Base-by-base conservation (phyloP, 441 rosid species). In the Erodium moschatum region DNA sequence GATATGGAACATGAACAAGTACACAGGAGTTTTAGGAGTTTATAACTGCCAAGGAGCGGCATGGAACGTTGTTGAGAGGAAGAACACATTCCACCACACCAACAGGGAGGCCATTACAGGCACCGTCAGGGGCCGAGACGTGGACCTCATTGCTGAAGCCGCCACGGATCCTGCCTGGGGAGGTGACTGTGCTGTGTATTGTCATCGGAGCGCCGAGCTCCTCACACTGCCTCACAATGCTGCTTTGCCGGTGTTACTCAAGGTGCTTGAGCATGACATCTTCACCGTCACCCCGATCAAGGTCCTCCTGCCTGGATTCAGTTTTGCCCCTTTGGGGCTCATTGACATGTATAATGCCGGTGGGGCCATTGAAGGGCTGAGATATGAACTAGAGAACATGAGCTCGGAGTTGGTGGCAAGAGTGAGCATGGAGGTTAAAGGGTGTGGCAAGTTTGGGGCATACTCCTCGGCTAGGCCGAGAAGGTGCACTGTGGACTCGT, bases 31-130 rank as follows among this genome's bases (percentile, higher is more conserved):
- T 0, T 68, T 93, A 4, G 96, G 97, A 7, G 82, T 90, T 6
- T 93, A 90, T 80, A 93, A 90, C 48, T 93, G 96, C 75, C 98
- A 93, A 86, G 98, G 98, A 64, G 98, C 98, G 29, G 98, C 97
- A 24, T 93, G 94, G 96, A 89, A 82, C 78, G 76, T 68, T 18
- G 60, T 75, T 5, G 87, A 86, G 46, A 87, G 87, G 66, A 90
- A 89, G 84, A 93, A 86, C 74, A 81, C 84, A 3, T 87, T 85
- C 81, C 97, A 93, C 68, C 70, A 82, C 71, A 86, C 92, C 7
- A 73, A 65, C 48, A 70, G 74, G 0, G 91, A 82, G 3, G 73
- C 86, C 50, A 16, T 90, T 68, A 81, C 93, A 0, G 90, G 95
- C 52, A 72, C 73, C 4, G 40, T 89, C 18, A 77, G 84, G 44